Conservation (phyloP, 192 early-diverging fungal genomes). For the Cetraspora pellucida region DNA sequence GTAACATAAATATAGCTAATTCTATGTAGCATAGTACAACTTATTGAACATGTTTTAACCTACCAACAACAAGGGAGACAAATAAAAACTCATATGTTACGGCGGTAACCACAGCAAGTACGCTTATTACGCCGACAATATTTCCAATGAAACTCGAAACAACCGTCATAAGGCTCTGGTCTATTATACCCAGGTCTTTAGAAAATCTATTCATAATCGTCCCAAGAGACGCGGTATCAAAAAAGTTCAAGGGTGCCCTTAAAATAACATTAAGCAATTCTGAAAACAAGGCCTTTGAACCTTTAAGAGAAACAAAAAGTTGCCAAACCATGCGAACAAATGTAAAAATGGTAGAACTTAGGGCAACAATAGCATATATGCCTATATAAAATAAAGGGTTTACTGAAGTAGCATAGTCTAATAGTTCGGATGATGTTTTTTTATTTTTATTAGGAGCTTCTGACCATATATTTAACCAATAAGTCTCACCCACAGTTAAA, state of each 20-base stretch:
- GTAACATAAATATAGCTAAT: too few species aligned
- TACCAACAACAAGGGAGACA: conserved; percentile 52
- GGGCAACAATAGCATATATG: conserved; percentile 57
- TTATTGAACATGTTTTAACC: background rate
- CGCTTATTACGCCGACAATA: conserved; percentile 49
- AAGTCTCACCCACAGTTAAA: conserved; percentile 59
- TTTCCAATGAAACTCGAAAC: conserved; percentile 53
- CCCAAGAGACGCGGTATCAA: conserved; percentile 85
- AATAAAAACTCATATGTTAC: conserved; percentile 72
- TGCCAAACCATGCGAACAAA: conserved; percentile 49
- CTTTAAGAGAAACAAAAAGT: conserved; percentile 55
- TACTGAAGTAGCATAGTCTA: too few species aligned
- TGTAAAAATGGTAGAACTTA: conserved; percentile 45
- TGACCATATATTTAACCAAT: conserved; percentile 69
- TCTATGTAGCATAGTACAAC: too few species aligned
- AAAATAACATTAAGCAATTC: conserved; percentile 61
- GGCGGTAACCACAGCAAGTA: conserved; percentile 58
- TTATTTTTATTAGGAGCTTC: background rate
- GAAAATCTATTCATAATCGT: conserved; percentile 89
- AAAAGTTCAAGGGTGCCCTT: conserved; percentile 81
- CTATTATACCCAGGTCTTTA: conserved; percentile 83
- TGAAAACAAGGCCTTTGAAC: conserved; percentile 59
- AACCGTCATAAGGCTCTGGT: conserved; percentile 58
- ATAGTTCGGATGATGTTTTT: too few species aligned
- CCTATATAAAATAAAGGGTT: conserved; percentile 53